Percentiles rank a stretch among this genome's conserved stretches.
phyloP scores from a whole-genome alignment of 176 grass and related monocot genomes.

The Aegilops bicornis region DNA sequence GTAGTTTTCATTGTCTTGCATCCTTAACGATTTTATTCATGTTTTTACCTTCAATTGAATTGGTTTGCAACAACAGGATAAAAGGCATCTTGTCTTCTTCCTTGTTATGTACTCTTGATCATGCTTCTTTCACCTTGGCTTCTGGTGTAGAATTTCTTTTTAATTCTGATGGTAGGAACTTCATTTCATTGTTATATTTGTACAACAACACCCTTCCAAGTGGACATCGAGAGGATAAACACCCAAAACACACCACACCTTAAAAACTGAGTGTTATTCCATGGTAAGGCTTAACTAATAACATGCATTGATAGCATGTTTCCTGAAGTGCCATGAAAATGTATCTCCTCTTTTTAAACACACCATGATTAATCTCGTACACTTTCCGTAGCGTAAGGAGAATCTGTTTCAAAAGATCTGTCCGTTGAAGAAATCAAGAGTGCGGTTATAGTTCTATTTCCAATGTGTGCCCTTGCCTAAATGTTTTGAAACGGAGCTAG shows the following conservation, averaged over 20 bases:
- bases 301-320: not conserved
- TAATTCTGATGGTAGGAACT: not conserved
- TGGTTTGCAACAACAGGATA: not conserved
- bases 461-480: not conserved
- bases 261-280: not conserved
- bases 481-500: not conserved
- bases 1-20: constrained; percentile 42
- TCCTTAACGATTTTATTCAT: constrained; percentile 8
- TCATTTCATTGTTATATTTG: not conserved
- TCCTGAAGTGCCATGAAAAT: not conserved
- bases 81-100: not conserved
- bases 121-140: not conserved
- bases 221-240: not conserved
- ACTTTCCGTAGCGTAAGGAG: not conserved
- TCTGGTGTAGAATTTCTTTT: not conserved
- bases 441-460: not conserved
- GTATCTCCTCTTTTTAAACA: not conserved
- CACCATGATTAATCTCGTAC: not conserved
- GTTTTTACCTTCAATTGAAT: constrained; percentile 15
- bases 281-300: not conserved
- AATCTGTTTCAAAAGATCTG: not conserved
- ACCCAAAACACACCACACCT: not conserved
- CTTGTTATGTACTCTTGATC: not conserved
- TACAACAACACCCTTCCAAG: not conserved
- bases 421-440: not conserved